Evolutionary conservation across 2,329 filamentous ascomycete genomes (phyloP).

Genomic region (Drechslera avenae): DNA sequence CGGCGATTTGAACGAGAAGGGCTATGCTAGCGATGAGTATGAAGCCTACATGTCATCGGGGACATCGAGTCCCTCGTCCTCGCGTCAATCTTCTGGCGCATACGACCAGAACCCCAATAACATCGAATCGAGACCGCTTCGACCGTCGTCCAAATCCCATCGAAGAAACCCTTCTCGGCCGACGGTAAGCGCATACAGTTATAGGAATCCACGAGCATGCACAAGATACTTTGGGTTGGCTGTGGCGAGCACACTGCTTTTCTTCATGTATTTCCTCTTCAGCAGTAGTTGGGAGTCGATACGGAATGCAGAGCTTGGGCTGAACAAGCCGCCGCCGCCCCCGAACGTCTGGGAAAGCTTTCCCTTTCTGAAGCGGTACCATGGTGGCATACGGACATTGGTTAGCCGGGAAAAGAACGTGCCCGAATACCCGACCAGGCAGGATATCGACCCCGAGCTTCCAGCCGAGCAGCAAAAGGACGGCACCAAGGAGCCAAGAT

Average conservation of each 20-base stretch:
- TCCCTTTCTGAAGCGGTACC: constrained; percentile 83
- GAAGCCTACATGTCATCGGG: constrained; percentile 43
- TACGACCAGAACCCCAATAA: constrained; percentile 41
- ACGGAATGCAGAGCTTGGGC: constrained; percentile 61
- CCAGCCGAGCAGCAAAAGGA: constrained; percentile 27
- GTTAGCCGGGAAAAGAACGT: constrained; percentile 68
- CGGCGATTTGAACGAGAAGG: constrained; percentile 48
- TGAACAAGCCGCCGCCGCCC: constrained; percentile 65
- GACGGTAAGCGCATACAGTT: constrained; percentile 52
- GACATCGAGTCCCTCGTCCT: constrained; percentile 58
- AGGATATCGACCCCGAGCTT: constrained; percentile 52
- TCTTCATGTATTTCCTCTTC: constrained; percentile 78
- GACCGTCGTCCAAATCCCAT: constrained; percentile 17
- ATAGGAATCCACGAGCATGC: constrained; percentile 72
- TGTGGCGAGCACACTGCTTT: constrained; percentile 69
- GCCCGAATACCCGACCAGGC: constrained; percentile 79
- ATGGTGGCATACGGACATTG: constrained; percentile 80
- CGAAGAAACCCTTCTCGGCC: constrained; percentile 31
- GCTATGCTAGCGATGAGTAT: constrained; percentile 42
- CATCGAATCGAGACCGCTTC: constrained; percentile 28
- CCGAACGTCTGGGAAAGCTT: constrained; percentile 86
- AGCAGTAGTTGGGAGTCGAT: constrained; percentile 75
- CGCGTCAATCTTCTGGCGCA: constrained; percentile 53
- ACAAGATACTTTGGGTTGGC: constrained; percentile 78
- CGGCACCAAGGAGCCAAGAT: constrained; percentile 39